A percentile compares a stretch with the other conserved stretches of the same genome.
phyloP scores from a whole-genome alignment of 2,329 filamentous ascomycete genomes.

The Fusarium sp. region DNA sequence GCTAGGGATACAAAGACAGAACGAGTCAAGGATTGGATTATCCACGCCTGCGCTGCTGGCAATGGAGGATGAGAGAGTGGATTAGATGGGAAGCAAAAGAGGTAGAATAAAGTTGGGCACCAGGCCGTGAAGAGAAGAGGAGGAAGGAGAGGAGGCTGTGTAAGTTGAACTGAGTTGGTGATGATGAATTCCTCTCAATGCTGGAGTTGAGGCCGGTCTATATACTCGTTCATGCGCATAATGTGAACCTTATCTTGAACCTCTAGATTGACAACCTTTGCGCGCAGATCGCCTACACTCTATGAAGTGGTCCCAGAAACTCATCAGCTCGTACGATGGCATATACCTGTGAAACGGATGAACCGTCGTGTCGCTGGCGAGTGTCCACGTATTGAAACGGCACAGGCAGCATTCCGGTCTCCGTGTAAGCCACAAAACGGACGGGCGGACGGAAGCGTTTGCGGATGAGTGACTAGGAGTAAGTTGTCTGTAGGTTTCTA shows the following conservation, averaged over 20 bases:
- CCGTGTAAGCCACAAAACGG: background rate
- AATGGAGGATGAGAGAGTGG: background rate
- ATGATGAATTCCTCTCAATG: conserved; percentile 3
- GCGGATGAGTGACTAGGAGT: background rate
- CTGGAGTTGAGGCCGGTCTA: conserved; percentile 15
- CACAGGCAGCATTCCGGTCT: background rate
- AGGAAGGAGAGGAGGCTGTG: background rate
- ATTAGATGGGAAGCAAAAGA: background rate
- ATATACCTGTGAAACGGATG: conserved; percentile 25
- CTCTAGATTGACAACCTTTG: background rate
- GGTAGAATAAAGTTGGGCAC: conserved; percentile 8
- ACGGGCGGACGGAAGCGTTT: background rate
- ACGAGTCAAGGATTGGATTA: conserved; percentile 33
- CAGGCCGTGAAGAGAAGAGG: conserved; percentile 11
- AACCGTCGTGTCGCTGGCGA: background rate
- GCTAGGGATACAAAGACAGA: conserved; percentile 34
- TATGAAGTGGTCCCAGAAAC: conserved; percentile 31
- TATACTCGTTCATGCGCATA: conserved; percentile 12
- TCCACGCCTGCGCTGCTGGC: conserved; percentile 36
- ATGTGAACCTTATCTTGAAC: background rate
- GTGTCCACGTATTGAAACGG: conserved; percentile 15
- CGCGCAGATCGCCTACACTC: background rate
- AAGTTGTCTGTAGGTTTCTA: background rate
- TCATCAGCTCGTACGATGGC: conserved; percentile 32
- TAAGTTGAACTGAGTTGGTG: conserved; percentile 17